Base-by-base conservation (phyloP, 441 rosid species). In the Populus trichocarpa region DNA sequence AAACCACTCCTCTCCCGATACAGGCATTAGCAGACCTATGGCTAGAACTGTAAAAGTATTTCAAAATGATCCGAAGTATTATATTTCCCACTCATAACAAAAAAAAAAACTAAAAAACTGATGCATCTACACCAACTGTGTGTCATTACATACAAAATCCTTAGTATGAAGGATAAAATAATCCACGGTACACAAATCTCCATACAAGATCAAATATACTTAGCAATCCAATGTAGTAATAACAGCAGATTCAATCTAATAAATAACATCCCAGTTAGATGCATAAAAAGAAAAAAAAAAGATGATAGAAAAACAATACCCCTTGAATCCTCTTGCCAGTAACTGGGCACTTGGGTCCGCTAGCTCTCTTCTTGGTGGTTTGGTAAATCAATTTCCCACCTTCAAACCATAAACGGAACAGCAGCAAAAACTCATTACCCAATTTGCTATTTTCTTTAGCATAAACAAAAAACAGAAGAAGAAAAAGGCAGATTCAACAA, bases 271-370 rank as follows among this genome's bases (percentile, higher is more conserved):
- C 65, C 22, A 11, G 8, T 9, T 2, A 71, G 57, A 9, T 1
- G 23, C 1, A 14, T 6, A 40, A 30, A n/a, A n/a, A 53, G 16
- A 46, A 42, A 4, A 13, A 20, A 5, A 9, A 53, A n/a, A 8
- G 3, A 32, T 28, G 32, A 32, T 7, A 36, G 5, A 35, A 3
- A 3, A 26, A 35, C 32, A 63, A 42, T 83, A 90, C 93, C 86
- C 95, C 93, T 79, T 91, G 93, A 63, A 91, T 91, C 82, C 90
- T 82, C 80, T 89, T 86, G 61, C 95, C 93, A 71, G 95, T 91
- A n/a, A 89, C 87, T 22, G 92, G 92, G 70, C 95, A 91, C 81
- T 86, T 89, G 25, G 95, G 95, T 67, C 95, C 91, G 78, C 86
- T 91, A 10, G 93, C 93, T 79, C 92, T 89, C 90, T 91, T 91